Conservation (phyloP, 2,329 filamentous ascomycete species). For the Neocatenulostroma microsporum region DNA sequence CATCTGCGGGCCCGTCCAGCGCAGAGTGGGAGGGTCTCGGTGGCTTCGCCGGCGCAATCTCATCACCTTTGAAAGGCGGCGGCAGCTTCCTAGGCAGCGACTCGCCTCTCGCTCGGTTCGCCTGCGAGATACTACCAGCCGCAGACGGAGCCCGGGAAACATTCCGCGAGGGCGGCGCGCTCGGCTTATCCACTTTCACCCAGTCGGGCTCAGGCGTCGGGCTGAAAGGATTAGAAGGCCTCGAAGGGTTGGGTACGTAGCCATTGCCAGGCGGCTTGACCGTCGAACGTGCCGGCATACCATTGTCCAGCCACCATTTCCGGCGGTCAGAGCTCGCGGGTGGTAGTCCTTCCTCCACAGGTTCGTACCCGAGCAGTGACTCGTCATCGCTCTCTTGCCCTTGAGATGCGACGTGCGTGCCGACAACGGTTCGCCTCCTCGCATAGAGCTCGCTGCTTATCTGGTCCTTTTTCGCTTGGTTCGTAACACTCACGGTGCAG, state of each 20-base stretch:
- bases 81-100: slow-evolving; percentile 14
- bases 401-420: slow-evolving; percentile 50
- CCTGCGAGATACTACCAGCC: slow-evolving; percentile 10
- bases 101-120: background rate
- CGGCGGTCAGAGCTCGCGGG: slow-evolving; percentile 54
- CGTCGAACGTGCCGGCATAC: slow-evolving; percentile 65
- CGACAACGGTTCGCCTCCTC: slow-evolving; percentile 57
- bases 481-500: slow-evolving; percentile 70
- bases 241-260: slow-evolving; percentile 62
- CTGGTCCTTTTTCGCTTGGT: slow-evolving; percentile 63
- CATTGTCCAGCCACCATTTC: slow-evolving; percentile 60
- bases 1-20: slow-evolving; percentile 7
- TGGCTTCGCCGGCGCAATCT: slow-evolving; percentile 3
- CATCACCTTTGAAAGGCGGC: slow-evolving; percentile 10
- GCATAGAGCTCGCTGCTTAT: slow-evolving; percentile 70
- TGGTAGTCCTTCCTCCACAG: slow-evolving; percentile 68
- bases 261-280: slow-evolving; percentile 58
- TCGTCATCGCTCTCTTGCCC: slow-evolving; percentile 66
- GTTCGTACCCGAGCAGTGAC: slow-evolving; percentile 71
- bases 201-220: slow-evolving; percentile 72
- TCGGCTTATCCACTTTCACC: slow-evolving; percentile 48
- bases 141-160: no score
- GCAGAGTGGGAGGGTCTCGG: slow-evolving; percentile 8
- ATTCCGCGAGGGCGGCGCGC: slow-evolving; percentile 15
- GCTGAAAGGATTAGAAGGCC: slow-evolving; percentile 74